Conservation (phyloP, 108 stramenopile genomes). For the Asterionellopsis glacialis region DNA sequence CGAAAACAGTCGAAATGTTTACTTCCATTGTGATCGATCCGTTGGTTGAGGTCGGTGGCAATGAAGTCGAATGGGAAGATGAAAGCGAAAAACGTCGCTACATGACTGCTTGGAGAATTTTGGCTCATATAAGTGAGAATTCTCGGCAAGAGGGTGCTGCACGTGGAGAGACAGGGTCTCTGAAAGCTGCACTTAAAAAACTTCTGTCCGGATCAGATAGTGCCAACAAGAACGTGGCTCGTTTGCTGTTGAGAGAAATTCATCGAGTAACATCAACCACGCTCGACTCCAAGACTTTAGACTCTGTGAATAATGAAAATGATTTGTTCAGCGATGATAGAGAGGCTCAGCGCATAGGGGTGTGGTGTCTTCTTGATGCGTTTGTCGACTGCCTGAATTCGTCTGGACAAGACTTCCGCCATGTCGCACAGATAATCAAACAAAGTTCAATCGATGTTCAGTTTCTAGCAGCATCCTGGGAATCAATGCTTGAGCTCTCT, state of each 20-base stretch:
- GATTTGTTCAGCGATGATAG: slow-evolving; percentile 11
- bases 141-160: slow-evolving; percentile 46
- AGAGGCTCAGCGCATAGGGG: slow-evolving; percentile 31
- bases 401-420: not conserved
- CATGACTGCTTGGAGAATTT: slow-evolving; percentile 56
- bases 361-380: slow-evolving; percentile 76
- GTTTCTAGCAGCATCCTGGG: slow-evolving; percentile 49
- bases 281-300: not conserved
- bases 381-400: slow-evolving; percentile 31
- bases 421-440: slow-evolving; percentile 17
- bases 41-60: slow-evolving; percentile 31
- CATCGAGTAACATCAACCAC: slow-evolving; percentile 10
- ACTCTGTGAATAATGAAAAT: slow-evolving; percentile 1
- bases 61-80: not conserved
- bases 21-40: slow-evolving; percentile 54
- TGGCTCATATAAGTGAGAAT: slow-evolving; percentile 42
- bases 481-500: slow-evolving; percentile 14
- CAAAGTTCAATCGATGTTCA: slow-evolving; percentile 29
- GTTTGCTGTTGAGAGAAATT: slow-evolving; percentile 11
- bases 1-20: slow-evolving; percentile 61
- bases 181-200: slow-evolving; percentile 54
- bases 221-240: slow-evolving; percentile 18
- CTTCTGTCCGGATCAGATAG: slow-evolving; percentile 16
- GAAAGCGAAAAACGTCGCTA: slow-evolving; percentile 3
- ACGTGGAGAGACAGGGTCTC: slow-evolving; percentile 41